Evolutionary conservation across 305 asterid genomes (phyloP).

Genomic region (Salvia sclarea): DNA sequence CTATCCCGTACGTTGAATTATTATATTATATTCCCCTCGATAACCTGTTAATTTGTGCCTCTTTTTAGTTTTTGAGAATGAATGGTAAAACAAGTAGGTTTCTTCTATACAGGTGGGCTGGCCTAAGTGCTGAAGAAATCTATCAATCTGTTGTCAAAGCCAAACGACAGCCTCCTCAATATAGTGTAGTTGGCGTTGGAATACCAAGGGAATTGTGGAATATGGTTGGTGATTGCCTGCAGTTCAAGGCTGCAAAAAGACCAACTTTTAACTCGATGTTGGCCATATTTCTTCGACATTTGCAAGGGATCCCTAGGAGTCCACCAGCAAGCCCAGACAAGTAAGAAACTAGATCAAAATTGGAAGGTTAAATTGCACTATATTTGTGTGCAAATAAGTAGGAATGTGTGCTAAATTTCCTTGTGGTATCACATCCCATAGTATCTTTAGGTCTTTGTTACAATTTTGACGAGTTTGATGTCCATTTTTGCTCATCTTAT

Average conservation of each 20-base stretch:
- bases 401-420: neutral
- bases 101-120: slow-evolving; percentile 80
- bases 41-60: slow-evolving; percentile 18
- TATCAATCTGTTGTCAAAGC: slow-evolving; percentile 88
- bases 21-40: slow-evolving; percentile 22
- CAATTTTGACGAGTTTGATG: slow-evolving; percentile 31
- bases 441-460: slow-evolving; percentile 24
- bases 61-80: slow-evolving; percentile 20
- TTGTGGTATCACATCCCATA: slow-evolving; percentile 4
- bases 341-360: slow-evolving; percentile 51
- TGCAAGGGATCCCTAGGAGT: slow-evolving; percentile 95
- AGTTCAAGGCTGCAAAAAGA: slow-evolving; percentile 79
- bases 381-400: slow-evolving; percentile 18
- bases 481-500: slow-evolving; percentile 30
- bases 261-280: slow-evolving; percentile 95
- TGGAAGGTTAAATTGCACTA: slow-evolving; percentile 27
- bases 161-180: slow-evolving; percentile 92
- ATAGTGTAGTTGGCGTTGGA: slow-evolving; percentile 95
- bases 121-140: slow-evolving; percentile 86
- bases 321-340: slow-evolving; percentile 95
- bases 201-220: slow-evolving; percentile 97
- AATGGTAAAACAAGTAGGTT: slow-evolving; percentile 35
- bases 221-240: slow-evolving; percentile 99
- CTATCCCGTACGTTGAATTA: slow-evolving; percentile 80
- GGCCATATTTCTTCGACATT: slow-evolving; percentile 84